Evolutionary conservation across 116 monocot species (phyloP), one percentile per base, ranked within the genome.

Genomic region (Iris pallida): DNA sequence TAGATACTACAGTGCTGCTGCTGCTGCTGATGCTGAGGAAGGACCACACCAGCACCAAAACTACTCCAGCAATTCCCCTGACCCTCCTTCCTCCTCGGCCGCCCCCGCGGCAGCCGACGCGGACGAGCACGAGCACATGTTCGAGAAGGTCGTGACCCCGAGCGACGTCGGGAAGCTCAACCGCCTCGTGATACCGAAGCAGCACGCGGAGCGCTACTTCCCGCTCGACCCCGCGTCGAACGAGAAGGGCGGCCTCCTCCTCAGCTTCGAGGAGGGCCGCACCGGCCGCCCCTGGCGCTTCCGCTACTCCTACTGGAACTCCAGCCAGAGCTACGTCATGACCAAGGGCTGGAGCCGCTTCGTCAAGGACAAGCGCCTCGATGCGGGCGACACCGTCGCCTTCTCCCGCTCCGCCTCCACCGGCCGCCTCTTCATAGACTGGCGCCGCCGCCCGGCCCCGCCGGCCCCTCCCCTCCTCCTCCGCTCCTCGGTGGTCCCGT

Each of bases 241-340:
- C 49, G 87, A 75, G 53, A 78, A 68, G 55, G 88, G 83, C n/a
- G 84, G 84, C 10, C 68, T 88, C 14, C 64, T 83, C 8, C 77
- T 74, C 20, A 86, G 84, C 40, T 71, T 64, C 70, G 88, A 89
- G 56, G 86, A 86, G 68, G 84, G 76, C 64, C 72, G 77, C 9
- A 73, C 79, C 53, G 89, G 89, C 43, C 81, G 75, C 63, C 76
- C 77, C 10, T 93, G 89, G 89, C 67, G 82, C 16, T 93, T 93
- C 80, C 81, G 93, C 15, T 93, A 93, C 78, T 93, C 86, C 65
- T 93, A 93, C 77, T 93, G 93, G 93, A 85, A 81, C 65, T 89
- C 89, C 68, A 93, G 93, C 78, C 93, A 93, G 82, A 89, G 89
- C 86, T 93, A 93, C 71, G 93, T 93, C 61, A 93, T 93, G 86